phyloP scores from a whole-genome alignment of 345 rosid genomes.

The Chamaenerion angustifolium region DNA sequence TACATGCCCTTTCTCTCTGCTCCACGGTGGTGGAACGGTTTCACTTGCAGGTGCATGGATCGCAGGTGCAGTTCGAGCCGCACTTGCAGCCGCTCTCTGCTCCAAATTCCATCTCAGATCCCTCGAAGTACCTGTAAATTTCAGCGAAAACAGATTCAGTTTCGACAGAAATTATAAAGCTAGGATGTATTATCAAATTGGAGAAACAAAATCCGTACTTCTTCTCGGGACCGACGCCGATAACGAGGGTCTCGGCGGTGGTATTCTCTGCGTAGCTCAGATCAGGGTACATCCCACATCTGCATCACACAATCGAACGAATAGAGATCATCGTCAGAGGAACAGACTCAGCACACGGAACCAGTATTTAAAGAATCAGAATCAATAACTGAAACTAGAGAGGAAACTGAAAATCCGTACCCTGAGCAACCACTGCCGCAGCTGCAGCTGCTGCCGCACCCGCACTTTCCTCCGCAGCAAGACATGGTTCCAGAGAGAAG shows the following conservation, averaged over 20 bases:
- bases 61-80: constrained; percentile 60
- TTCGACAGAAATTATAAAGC: too few relatives aligned
- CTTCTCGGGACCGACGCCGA: constrained; percentile 42
- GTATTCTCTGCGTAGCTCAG: constrained; percentile 36
- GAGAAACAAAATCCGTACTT: constrained; percentile 1
- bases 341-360: neutral
- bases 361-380: too few relatives aligned
- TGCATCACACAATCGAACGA: constrained; percentile 11
- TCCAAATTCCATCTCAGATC: constrained; percentile 27
- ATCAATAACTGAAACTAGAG: too few relatives aligned
- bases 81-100: constrained; percentile 87
- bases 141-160: neutral
- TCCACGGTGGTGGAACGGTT: neutral
- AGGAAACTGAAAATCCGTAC: constrained; percentile 13
- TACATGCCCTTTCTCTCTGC: too few relatives aligned
- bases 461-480: constrained; percentile 54
- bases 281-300: constrained; percentile 75
- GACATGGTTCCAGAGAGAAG: constrained; percentile 28
- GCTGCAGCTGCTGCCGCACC: constrained; percentile 48
- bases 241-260: constrained; percentile 35
- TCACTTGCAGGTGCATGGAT: constrained; percentile 86
- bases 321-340: neutral
- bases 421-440: constrained; percentile 46
- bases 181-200: too few relatives aligned
- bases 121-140: constrained; percentile 26